Evolutionary conservation across 192 early-diverging fungal genomes (phyloP).

Genomic region (Coemansia sp.): DNA sequence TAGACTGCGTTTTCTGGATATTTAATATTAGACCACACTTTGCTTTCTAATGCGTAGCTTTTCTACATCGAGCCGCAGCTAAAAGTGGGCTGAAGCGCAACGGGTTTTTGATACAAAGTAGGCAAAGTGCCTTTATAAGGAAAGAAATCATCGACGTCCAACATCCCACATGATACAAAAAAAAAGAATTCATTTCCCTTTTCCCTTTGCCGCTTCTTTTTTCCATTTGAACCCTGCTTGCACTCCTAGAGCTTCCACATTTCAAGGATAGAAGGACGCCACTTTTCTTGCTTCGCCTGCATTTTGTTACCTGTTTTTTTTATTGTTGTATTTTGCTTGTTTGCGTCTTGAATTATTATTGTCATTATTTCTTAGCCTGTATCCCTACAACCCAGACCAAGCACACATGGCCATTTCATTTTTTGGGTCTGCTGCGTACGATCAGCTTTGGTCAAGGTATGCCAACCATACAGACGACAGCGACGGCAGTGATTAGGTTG

Average conservation of each 20-base stretch:
- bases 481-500: neutral
- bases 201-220: neutral
- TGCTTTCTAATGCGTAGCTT: too few species aligned
- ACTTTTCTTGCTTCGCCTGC: neutral
- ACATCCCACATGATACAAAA: neutral
- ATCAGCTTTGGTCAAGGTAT: constrained; percentile 12
- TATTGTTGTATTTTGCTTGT: neutral
- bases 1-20: too few species aligned
- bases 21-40: too few species aligned
- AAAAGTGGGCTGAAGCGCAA: neutral
- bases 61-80: neutral
- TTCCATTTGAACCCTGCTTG: neutral
- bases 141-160: neutral
- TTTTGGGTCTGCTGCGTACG: constrained; percentile 6
- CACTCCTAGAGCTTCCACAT: too few species aligned
- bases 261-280: too few species aligned
- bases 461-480: neutral
- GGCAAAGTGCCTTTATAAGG: neutral
- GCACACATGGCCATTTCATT: neutral
- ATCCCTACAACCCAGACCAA: neutral
- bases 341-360: neutral
- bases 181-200: too few species aligned
- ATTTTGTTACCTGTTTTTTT: neutral
- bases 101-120: neutral
- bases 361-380: neutral